Evolutionary conservation across 2,329 filamentous ascomycete genomes (phyloP).

Genomic region (Xylaria sp.): DNA sequence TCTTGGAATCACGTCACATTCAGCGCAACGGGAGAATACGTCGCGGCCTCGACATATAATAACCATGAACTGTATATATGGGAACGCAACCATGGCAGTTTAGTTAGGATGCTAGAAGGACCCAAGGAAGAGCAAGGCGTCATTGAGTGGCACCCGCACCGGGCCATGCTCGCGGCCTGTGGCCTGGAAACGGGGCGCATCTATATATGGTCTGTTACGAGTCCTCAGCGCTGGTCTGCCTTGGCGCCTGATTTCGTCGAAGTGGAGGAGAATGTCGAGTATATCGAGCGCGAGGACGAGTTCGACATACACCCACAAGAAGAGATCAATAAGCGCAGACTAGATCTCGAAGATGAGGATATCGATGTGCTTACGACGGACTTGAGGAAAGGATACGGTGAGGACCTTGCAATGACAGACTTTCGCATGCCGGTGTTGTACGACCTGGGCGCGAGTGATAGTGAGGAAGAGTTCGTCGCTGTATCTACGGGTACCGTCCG

Average conservation of each 20-base stretch:
- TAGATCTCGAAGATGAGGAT: conserved; percentile 92
- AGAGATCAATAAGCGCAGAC: conserved; percentile 86
- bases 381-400: conserved; percentile 64
- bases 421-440: conserved; percentile 95
- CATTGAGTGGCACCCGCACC: conserved; percentile 94
- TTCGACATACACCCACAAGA: conserved; percentile 97
- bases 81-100: conserved; percentile 90
- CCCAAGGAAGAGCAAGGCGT: conserved; percentile 96
- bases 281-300: conserved; percentile 93
- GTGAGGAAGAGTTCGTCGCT: conserved; percentile 82
- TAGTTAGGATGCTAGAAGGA: conserved; percentile 96
- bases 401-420: conserved; percentile 60
- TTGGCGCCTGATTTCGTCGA: conserved; percentile 96
- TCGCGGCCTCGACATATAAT: conserved; percentile 95
- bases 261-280: conserved; percentile 97
- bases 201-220: conserved; percentile 95
- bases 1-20: conserved; percentile 98
- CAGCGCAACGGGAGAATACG: conserved; percentile 91
- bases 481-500: conserved; percentile 82
- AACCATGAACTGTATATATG: conserved; percentile 99
- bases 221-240: conserved; percentile 95
- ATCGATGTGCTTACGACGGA: conserved; percentile 87
- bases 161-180: conserved; percentile 86
- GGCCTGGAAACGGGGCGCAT: conserved; percentile 91
- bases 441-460: conserved; percentile 91